These are phyloP conservation scores for Antitrichia curtipendula DNA, from an alignment of 225 moss, liverwort and hornwort species.

Conservation along the genomic window DNA sequence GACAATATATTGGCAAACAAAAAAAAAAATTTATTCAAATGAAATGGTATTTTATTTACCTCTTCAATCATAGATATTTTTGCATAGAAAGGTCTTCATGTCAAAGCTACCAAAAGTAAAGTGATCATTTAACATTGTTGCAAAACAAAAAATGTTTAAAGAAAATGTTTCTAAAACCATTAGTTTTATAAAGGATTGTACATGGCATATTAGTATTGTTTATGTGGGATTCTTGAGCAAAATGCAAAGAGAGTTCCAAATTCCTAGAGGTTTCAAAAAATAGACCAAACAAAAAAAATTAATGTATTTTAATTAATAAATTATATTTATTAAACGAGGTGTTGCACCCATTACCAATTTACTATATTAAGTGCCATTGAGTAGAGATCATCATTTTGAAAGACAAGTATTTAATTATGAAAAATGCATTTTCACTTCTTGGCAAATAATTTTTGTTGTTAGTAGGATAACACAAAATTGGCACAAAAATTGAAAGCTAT, in stretches of 20 bases:
- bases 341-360: no score
- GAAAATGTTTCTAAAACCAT: not conserved
- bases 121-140: fast-evolving
- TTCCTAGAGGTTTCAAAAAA: no score
- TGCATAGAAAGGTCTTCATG: not conserved
- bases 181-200: not conserved
- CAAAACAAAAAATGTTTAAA: not conserved
- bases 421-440: no score
- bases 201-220: not conserved
- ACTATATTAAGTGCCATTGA: no score
- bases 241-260: not conserved
- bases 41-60: not conserved
- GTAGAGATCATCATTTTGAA: no score
- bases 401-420: no score
- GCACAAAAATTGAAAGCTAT: no score
- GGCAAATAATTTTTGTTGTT: no score
- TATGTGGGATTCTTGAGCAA: not conserved
- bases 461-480: no score
- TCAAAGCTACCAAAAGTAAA: not conserved
- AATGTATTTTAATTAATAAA: not conserved
- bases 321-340: not conserved
- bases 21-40: no score
- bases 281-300: not conserved
- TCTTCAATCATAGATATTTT: not conserved
- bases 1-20: no score